These are phyloP conservation scores for Calonectria naviculata DNA, from an alignment of 2,329 filamentous ascomycete genomes.

Conservation along the genomic window DNA sequence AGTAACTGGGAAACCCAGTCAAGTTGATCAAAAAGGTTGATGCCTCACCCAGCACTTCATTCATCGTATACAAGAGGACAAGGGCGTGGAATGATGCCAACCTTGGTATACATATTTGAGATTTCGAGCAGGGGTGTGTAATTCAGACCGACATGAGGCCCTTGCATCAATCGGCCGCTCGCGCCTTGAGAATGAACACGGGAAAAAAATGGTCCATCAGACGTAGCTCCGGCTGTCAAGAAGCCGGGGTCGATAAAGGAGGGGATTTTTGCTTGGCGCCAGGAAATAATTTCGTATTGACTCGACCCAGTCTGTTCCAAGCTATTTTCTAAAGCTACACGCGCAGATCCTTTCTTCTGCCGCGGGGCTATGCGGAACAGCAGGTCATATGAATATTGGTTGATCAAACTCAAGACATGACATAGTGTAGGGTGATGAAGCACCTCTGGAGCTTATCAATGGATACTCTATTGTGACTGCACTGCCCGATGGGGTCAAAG, in stretches of 20 bases:
- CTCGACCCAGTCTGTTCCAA: background rate
- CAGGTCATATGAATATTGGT: background rate
- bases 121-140: constrained; percentile 3
- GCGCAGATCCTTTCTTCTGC: background rate
- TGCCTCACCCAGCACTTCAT: background rate
- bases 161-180: background rate
- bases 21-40: background rate
- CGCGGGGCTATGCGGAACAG: background rate
- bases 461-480: background rate
- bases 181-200: background rate
- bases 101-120: background rate
- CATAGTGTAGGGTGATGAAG: no score
- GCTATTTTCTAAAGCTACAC: background rate
- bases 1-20: background rate
- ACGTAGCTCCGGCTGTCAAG: background rate
- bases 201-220: background rate
- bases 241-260: background rate
- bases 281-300: background rate
- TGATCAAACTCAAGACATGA: background rate
- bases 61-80: background rate
- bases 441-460: background rate
- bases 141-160: background rate
- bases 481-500: background rate
- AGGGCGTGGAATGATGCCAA: background rate
- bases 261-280: background rate